A percentile compares a stretch with the other conserved stretches of the same genome.
Conservation (phyloP, 176 grass and related monocot genomes). For the Cocos nucifera region DNA sequence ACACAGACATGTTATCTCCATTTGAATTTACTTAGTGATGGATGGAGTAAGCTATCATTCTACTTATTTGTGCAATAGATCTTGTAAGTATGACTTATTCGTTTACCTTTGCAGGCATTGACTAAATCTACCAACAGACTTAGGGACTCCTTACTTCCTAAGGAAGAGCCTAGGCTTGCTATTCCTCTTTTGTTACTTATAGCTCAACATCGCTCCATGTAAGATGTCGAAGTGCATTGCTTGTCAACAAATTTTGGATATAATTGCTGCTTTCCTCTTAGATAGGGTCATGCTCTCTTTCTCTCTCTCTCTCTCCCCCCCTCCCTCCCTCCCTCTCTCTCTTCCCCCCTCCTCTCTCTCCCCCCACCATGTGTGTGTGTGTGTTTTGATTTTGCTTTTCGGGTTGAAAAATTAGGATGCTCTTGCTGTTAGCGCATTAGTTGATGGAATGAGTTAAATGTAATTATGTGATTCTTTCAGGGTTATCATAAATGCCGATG, state of each 20-base stretch:
- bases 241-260: not conserved
- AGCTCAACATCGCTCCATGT: slow-evolving; percentile 93
- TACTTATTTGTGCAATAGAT: too few relatives aligned
- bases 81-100: not conserved
- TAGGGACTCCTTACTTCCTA: slow-evolving; percentile 72
- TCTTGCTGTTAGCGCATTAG: too few relatives aligned
- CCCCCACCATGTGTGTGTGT: too few relatives aligned
- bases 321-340: too few relatives aligned
- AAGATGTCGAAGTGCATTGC: slow-evolving; percentile 16
- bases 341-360: too few relatives aligned
- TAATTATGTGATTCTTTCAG: slow-evolving; percentile 14
- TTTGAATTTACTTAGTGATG: too few relatives aligned
- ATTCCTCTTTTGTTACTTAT: slow-evolving; percentile 94
- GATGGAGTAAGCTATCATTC: too few relatives aligned
- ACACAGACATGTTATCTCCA: too few relatives aligned
- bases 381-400: too few relatives aligned
- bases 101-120: slow-evolving; percentile 47
- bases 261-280: not conserved
- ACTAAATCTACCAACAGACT: slow-evolving; percentile 89
- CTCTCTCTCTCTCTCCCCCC: too few relatives aligned
- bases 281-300: not conserved
- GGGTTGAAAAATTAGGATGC: too few relatives aligned
- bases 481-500: slow-evolving; percentile 87
- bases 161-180: slow-evolving; percentile 91
- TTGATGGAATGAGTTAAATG: too few relatives aligned